Percentiles rank a stretch among this genome's conserved stretches.
These are phyloP conservation scores for Candida methanosorbosa DNA, from an alignment of 805 yeast genomes.

Conservation along the genomic window DNA sequence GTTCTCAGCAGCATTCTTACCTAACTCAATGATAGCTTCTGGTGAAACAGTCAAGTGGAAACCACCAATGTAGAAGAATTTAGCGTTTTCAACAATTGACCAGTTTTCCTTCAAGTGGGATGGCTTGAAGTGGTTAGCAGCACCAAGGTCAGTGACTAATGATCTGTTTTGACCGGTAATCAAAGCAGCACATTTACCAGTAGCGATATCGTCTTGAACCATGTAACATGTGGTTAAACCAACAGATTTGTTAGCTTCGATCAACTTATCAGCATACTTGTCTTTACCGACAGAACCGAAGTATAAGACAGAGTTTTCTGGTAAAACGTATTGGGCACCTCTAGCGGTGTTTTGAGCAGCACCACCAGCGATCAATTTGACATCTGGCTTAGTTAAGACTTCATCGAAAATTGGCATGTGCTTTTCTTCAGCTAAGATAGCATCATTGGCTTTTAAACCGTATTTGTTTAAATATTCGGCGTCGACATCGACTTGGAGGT, in stretches of 20 bases:
- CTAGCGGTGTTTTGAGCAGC: slow-evolving; percentile 99
- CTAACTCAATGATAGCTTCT: slow-evolving; percentile 82
- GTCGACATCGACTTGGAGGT: slow-evolving; percentile 71
- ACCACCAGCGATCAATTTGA: slow-evolving; percentile 89
- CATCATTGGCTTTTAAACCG: slow-evolving; percentile 83
- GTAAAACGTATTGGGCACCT: slow-evolving; percentile 92
- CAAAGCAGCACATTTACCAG: slow-evolving; percentile 98
- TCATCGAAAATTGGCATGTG: slow-evolving; percentile 85
- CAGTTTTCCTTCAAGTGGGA: slow-evolving; percentile 88
- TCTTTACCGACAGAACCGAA: slow-evolving; percentile 97
- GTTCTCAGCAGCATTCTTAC: slow-evolving; percentile 64
- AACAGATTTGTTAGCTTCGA: slow-evolving; percentile 75
- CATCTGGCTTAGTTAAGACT: slow-evolving; percentile 48
- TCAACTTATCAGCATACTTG: slow-evolving; percentile 70
- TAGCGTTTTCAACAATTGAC: slow-evolving; percentile 73
- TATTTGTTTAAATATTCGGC: slow-evolving; percentile 69
- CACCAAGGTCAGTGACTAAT: slow-evolving; percentile 91
- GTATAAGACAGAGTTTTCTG: slow-evolving; percentile 75
- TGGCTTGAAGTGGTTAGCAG: slow-evolving; percentile 94
- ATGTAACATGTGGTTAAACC: slow-evolving; percentile 85
- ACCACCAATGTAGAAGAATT: slow-evolving; percentile 92
- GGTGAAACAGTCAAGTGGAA: slow-evolving; percentile 98
- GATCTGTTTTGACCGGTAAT: slow-evolving; percentile 86
- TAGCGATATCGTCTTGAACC: slow-evolving; percentile 66
- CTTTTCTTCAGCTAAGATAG: slow-evolving; percentile 74